A percentile compares a stretch with the other conserved stretches of the same genome.
Conservation (phyloP, 2,329 filamentous ascomycete genomes). For the Grosmannia huntii region DNA sequence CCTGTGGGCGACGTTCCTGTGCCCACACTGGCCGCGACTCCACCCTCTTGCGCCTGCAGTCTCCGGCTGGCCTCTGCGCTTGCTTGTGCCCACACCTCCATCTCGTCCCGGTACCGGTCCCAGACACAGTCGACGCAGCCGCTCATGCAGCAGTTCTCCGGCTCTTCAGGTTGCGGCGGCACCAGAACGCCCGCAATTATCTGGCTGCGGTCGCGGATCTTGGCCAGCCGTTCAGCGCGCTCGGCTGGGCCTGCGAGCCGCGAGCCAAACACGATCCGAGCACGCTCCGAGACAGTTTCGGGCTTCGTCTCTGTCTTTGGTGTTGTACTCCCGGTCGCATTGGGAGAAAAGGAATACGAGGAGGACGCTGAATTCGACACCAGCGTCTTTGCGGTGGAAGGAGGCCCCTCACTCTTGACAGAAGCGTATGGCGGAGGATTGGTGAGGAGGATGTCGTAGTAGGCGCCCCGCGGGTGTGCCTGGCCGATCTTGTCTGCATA, state of each 20-base stretch:
- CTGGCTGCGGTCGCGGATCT: slow-evolving; percentile 44
- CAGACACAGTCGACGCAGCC: slow-evolving; percentile 97
- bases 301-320: background rate
- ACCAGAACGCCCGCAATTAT: slow-evolving; percentile 68
- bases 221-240: slow-evolving; percentile 45
- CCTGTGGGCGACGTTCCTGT: background rate
- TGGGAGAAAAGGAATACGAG: slow-evolving; percentile 5
- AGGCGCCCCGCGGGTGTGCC: slow-evolving; percentile 39
- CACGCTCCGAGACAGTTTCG: slow-evolving; percentile 32
- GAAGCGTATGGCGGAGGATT: slow-evolving; percentile 27
- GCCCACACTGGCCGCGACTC: slow-evolving; percentile 12
- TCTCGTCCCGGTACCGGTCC: slow-evolving; percentile 81
- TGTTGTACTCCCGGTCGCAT: background rate
- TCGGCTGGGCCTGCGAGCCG: slow-evolving; percentile 62
- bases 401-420: slow-evolving; percentile 30
- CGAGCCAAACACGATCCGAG: slow-evolving; percentile 69
- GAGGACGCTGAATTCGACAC: background rate
- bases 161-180: slow-evolving; percentile 74
- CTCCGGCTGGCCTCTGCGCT: slow-evolving; percentile 49
- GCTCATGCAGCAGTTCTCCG: slow-evolving; percentile 98
- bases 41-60: slow-evolving; percentile 26
- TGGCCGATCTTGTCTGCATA: slow-evolving; percentile 18
- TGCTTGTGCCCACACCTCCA: slow-evolving; percentile 73
- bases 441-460: slow-evolving; percentile 45
- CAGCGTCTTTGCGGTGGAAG: slow-evolving; percentile 17